Evolutionary conservation across 1,284 basidiomycete species (phyloP).

Genomic region (Mycena sp.): DNA sequence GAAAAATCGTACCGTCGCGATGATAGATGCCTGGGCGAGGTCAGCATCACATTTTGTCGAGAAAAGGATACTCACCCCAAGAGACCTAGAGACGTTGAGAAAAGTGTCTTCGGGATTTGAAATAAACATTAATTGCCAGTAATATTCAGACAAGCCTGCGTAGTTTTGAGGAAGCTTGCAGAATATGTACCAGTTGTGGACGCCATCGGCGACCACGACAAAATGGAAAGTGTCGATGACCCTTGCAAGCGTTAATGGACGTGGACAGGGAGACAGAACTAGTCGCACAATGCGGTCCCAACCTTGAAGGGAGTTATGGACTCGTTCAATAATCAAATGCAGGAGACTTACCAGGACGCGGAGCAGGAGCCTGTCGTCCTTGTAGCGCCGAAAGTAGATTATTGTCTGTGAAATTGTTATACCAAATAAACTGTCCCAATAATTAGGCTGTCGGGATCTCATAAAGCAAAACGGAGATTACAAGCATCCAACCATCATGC

Average conservation of each 20-base stretch:
- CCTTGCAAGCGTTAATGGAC: neutral
- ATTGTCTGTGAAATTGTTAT: constrained; percentile 21
- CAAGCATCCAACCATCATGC: constrained; percentile 27
- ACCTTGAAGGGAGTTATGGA: neutral
- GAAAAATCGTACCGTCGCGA: no score
- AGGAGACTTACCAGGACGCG: neutral
- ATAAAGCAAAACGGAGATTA: neutral
- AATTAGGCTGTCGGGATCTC: neutral
- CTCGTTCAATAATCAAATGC: no score
- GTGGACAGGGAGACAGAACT: neutral
- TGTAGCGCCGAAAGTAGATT: constrained; percentile 20
- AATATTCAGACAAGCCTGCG: constrained; percentile 5
- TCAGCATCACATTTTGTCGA: no score
- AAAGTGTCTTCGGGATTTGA: neutral
- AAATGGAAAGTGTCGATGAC: constrained; percentile 24
- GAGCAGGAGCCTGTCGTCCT: constrained; percentile 14
- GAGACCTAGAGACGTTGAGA: constrained; percentile 8
- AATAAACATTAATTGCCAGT: neutral
- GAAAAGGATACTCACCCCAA: constrained; percentile 8
- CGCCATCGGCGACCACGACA: constrained; percentile 21
- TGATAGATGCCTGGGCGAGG: no score
- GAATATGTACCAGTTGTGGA: constrained; percentile 26
- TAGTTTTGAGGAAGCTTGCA: constrained; percentile 24
- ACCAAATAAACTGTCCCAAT: constrained; percentile 14
- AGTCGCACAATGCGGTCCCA: constrained; percentile 8